Conservation (phyloP, 352 stramenopile genomes). For the Globisporangium recalcitrans region DNA sequence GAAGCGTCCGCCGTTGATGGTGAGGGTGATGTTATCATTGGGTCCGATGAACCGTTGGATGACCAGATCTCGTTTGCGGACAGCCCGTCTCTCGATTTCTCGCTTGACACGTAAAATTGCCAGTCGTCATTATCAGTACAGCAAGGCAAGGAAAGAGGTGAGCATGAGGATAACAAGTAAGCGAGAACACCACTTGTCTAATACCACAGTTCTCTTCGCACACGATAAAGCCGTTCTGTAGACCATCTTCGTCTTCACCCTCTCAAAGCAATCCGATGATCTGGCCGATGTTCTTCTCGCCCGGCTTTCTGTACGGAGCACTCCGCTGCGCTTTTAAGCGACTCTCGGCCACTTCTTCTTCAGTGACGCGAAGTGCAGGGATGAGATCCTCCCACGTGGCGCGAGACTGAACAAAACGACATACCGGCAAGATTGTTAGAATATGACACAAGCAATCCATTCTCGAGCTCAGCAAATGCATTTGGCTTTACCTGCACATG, state of each 20-base stretch:
- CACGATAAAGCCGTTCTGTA: background rate
- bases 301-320: constrained; percentile 65
- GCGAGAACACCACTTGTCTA: constrained; percentile 3
- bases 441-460: background rate
- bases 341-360: constrained; percentile 57
- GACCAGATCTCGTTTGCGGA: constrained; percentile 8
- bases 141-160: background rate
- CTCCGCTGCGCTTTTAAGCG: constrained; percentile 34
- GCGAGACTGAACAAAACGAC: constrained; percentile 35
- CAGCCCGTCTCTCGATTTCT: constrained; percentile 17
- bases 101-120: constrained; percentile 16
- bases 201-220: constrained; percentile 23
- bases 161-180: background rate
- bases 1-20: background rate
- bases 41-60: background rate
- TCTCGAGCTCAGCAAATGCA: background rate
- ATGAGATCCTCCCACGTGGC: constrained; percentile 69
- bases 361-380: constrained; percentile 51
- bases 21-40: background rate
- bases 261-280: constrained; percentile 66
- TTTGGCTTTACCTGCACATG: constrained; percentile 57
- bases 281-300: constrained; percentile 60
- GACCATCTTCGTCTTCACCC: background rate
- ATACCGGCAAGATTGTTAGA: background rate
- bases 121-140: background rate